These are phyloP conservation scores for Odontarrhena argentea DNA, from an alignment of 345 rosid species.

Conservation along the genomic window DNA sequence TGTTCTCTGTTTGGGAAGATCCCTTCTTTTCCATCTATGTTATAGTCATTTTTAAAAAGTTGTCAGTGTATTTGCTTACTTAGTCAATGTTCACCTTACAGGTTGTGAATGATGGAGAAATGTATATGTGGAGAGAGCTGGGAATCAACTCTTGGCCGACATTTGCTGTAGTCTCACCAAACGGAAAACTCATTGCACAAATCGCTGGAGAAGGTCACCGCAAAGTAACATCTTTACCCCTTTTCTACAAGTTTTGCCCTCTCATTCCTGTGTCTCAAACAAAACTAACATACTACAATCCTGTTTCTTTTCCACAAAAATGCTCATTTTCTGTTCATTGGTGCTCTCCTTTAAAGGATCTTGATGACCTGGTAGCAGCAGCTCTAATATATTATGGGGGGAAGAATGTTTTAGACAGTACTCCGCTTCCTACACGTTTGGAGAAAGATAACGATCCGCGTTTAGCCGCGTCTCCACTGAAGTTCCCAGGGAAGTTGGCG, in stretches of 20 bases:
- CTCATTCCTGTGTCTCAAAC: neutral
- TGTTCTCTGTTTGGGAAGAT: constrained; percentile 5
- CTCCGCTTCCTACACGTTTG: constrained; percentile 68
- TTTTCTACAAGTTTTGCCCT: neutral
- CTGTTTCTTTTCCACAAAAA: neutral
- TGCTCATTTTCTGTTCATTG: constrained; percentile 11
- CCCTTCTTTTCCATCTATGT: neutral
- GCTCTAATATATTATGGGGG: constrained; percentile 75
- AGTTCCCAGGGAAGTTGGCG: constrained; percentile 94
- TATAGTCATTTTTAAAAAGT: constrained; percentile 19
- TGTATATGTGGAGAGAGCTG: constrained; percentile 87
- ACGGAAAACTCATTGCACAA: constrained; percentile 82
- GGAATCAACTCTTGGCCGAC: constrained; percentile 98
- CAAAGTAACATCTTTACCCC: constrained; percentile 54
- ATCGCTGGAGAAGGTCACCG: constrained; percentile 85
- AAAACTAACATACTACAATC: neutral
- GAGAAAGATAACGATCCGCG: constrained; percentile 89
- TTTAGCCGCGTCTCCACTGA: constrained; percentile 73
- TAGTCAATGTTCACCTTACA: constrained; percentile 23
- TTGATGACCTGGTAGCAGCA: constrained; percentile 84
- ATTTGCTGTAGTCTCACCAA: constrained; percentile 83
- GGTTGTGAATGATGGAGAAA: constrained; percentile 98
- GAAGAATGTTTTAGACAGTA: constrained; percentile 66
- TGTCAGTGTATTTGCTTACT: neutral
- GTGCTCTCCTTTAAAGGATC: constrained; percentile 56